Evolutionary conservation across 2,329 filamentous ascomycete genomes (phyloP).

Genomic region (Penicillium sp.): DNA sequence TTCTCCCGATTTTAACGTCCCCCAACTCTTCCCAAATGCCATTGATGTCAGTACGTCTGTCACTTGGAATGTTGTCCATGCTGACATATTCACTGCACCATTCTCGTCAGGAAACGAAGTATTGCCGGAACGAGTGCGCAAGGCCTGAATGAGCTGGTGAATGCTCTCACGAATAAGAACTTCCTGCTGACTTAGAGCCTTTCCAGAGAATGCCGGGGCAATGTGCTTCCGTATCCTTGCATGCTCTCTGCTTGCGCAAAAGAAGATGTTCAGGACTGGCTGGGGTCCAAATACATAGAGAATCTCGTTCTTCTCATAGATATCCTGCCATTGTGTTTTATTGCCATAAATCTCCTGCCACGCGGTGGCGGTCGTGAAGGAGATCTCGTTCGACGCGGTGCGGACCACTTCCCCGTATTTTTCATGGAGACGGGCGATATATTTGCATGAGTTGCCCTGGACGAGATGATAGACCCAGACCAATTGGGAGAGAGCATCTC

Average conservation of each 20-base stretch:
- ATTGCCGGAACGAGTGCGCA: background rate
- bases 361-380: conserved; percentile 4
- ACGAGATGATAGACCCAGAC: conserved; percentile 4
- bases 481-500: conserved; percentile 1
- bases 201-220: background rate
- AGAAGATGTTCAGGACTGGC: background rate
- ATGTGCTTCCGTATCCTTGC: background rate
- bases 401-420: conserved; percentile 11
- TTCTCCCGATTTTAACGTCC: conserved; percentile 14
- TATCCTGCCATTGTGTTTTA: background rate
- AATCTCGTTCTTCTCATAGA: background rate
- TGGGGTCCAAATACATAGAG: background rate
- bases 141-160: background rate
- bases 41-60: conserved; percentile 28
- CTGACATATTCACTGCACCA: conserved; percentile 16
- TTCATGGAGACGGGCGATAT: conserved; percentile 4
- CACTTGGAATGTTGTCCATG: conserved; percentile 24
- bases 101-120: background rate
- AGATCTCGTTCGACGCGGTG: conserved; percentile 6
- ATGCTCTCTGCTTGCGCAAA: background rate
- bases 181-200: background rate
- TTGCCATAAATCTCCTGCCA: conserved; percentile 7
- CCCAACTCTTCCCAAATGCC: conserved; percentile 22
- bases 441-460: conserved; percentile 4
- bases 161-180: background rate